phyloP scores from a whole-genome alignment of 73 alveolate species.

The Chromera velia region DNA sequence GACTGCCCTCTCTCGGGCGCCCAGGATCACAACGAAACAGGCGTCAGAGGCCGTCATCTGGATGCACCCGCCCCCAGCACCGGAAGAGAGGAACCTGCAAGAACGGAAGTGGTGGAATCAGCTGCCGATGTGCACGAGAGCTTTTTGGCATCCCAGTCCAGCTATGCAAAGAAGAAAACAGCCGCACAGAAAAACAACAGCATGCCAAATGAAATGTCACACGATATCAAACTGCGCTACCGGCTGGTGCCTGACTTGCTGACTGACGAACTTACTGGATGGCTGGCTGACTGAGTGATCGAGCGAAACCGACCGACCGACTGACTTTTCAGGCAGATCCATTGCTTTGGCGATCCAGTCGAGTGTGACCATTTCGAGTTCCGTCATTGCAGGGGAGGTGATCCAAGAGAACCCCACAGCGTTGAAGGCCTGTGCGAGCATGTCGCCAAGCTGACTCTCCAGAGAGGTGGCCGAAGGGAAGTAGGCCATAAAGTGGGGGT shows the following conservation, averaged over 20 bases:
- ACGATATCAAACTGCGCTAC: no score
- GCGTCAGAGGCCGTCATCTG: constrained; percentile 14
- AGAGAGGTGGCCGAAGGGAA: constrained; percentile 18
- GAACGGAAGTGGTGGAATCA: no score
- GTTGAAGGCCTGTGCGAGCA: constrained; percentile 5
- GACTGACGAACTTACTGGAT: no score
- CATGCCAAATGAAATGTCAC: no score
- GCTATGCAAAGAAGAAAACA: no score
- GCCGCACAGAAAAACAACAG: no score
- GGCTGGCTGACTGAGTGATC: neutral
- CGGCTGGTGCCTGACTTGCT: no score
- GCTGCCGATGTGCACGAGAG: no score
- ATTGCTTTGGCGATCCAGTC: constrained; percentile 16
- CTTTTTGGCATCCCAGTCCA: no score
- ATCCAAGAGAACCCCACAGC: constrained; percentile 7
- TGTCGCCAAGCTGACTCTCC: constrained; percentile 15
- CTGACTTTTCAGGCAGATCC: constrained; percentile 9
- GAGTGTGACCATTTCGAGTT: neutral
- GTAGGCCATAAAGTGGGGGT: constrained; percentile 27
- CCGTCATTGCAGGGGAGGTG: constrained; percentile 15
- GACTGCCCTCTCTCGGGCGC: constrained; percentile 7
- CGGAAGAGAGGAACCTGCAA: neutral
- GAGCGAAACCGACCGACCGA: neutral
- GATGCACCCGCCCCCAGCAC: constrained; percentile 22
- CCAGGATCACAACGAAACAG: neutral